phyloP scores from a whole-genome alignment of 2,329 filamentous ascomycete genomes.

The Lachnum nothofagi region DNA sequence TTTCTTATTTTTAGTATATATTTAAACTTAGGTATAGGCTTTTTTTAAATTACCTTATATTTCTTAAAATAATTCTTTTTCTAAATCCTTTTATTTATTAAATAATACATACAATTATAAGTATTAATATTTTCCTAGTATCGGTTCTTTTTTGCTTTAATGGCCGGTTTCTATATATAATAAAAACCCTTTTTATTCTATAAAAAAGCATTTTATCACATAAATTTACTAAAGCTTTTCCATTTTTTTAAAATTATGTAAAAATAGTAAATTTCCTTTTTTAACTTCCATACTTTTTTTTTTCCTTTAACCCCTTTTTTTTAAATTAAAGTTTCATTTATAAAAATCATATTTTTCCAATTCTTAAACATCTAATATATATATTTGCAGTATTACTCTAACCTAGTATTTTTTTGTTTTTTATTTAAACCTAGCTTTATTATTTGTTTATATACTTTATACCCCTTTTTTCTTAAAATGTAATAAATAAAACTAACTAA shows the following conservation, averaged over 20 bases:
- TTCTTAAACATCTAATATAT: not conserved
- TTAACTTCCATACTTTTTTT: not conserved
- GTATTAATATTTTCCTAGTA: conserved; percentile 1
- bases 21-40: not conserved
- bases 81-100: not conserved
- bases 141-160: not conserved
- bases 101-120: not conserved
- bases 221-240: conserved; percentile 8
- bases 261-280: not conserved
- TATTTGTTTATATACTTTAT: not conserved
- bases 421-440: not conserved
- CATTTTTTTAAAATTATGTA: not conserved
- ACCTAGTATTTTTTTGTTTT: not conserved
- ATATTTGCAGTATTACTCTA: not conserved
- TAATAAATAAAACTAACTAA: not conserved
- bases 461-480: not conserved
- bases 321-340: not conserved
- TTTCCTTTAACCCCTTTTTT: not conserved
- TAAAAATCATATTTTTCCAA: not conserved
- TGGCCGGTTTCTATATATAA: conserved; percentile 1
- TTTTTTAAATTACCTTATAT: not conserved
- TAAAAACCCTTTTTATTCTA: conserved; percentile 5
- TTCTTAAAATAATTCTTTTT: not conserved
- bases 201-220: conserved; percentile 2
- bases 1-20: not conserved